Evolutionary conservation across 306 rosid genomes (phyloP), one percentile per base, ranked within the genome.

Genomic region (Adenanthera pavonina): DNA sequence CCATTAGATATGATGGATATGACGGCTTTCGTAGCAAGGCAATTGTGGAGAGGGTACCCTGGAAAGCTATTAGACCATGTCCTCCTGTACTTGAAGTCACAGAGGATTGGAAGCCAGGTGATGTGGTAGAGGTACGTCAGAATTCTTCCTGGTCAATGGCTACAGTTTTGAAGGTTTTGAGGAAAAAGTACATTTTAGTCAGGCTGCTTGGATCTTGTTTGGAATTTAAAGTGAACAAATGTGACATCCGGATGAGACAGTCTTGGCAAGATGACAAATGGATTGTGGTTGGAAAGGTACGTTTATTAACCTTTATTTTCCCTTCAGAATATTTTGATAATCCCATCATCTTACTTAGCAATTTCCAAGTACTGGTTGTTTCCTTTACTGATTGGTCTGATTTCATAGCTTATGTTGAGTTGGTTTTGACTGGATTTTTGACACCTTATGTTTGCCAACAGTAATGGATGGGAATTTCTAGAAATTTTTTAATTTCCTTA

Each of bases 81-180:
- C 97, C 97, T 1, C 95, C 97, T 77, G 79, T 82, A 36, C 81
- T 81, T 78, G 92, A 84, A 62, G 82, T 86, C 33, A 75, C 73
- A 3, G 87, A 81, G 47, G 83, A 82, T 85, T 96, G 93, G 97
- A 86, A 76, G 69, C 82, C 91, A 2, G 97, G 99, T 77, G 98
- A 90, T 79, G 83, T 96, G 53, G 88, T 92, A 12, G 99, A 96
- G 92, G 92, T 91, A 56, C 89, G 91, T 60, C 89, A 86, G 74
- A 88, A 89, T 64, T 86, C 84, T 51, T 89, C 95, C 3, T 96
- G 99, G 99, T 92, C 86, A 86, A 88, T 96, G 94, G 97, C 98
- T 56, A 87, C 90, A 40, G 84, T 96, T 88, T 86, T 88, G 71
- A 85, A 91, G 88, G 92, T 87, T 89, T 85, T 91, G 85, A 88